Conservation (phyloP, 345 rosid genomes). For the Eucalyptus sideroxylon region DNA sequence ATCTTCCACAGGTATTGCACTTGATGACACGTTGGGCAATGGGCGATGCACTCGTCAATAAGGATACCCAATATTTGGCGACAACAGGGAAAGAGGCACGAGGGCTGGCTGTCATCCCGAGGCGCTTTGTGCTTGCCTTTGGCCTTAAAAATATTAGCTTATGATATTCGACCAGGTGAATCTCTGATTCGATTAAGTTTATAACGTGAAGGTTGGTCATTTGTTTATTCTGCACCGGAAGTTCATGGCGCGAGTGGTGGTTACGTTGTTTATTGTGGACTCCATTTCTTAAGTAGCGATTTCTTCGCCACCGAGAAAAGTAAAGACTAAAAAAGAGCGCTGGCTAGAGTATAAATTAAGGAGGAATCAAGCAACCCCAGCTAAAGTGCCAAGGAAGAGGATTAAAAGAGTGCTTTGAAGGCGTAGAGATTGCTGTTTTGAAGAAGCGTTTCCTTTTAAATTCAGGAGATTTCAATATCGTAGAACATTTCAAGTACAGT, state of each 20-base stretch:
- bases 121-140: constrained; percentile 10
- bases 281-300: neutral
- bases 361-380: neutral
- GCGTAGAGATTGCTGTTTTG: neutral
- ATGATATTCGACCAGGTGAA: too few relatives aligned
- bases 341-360: neutral
- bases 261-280: neutral
- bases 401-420: neutral
- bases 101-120: constrained; percentile 57
- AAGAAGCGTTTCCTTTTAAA: neutral
- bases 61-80: constrained; percentile 51
- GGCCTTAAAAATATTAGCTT: neutral
- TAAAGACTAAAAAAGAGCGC: neutral
- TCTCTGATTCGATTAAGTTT: neutral
- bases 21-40: constrained; percentile 66
- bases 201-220: neutral
- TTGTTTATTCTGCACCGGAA: neutral
- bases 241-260: neutral
- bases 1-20: constrained; percentile 25
- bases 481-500: neutral
- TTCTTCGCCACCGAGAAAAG: neutral
- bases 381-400: neutral
- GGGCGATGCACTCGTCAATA: constrained; percentile 43
- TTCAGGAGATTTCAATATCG: too few relatives aligned
- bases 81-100: constrained; percentile 45